Conservation (phyloP, 2,329 filamentous ascomycete genomes). For the Berkeleyomyces rouxiae region DNA sequence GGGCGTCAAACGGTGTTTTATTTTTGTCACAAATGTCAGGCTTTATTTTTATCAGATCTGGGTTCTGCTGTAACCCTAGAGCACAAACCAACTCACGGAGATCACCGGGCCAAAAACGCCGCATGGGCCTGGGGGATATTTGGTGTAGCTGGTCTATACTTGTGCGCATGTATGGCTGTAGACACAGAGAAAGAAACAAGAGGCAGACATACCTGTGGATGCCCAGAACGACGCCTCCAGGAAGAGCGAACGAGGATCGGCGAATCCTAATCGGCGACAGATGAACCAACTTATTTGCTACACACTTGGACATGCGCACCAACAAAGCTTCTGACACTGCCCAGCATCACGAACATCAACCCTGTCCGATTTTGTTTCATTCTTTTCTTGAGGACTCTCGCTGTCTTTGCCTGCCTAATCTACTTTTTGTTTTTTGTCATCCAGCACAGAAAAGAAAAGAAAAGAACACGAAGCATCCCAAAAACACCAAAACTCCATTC, state of each 20-base stretch:
- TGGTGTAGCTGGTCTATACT: background rate
- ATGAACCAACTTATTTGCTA: no score
- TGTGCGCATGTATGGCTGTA: background rate
- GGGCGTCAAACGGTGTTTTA: background rate
- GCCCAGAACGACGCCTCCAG: no score
- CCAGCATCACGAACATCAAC: background rate
- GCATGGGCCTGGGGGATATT: background rate
- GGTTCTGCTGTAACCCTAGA: background rate
- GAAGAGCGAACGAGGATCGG: background rate
- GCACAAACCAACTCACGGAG: conserved; percentile 2
- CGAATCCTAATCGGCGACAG: background rate
- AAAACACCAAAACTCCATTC: background rate
- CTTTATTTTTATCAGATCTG: conserved; percentile 3
- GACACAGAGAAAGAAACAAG: background rate
- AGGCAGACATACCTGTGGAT: background rate
- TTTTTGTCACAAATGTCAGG: background rate
- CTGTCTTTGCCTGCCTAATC: background rate
- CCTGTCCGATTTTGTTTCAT: background rate
- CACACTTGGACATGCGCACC: no score
- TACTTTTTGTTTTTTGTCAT: background rate
- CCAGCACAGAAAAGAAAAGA: background rate
- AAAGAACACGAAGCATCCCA: background rate
- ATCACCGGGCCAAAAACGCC: background rate
- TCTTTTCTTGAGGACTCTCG: background rate
- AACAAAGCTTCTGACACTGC: background rate